Evolutionary conservation across 1,284 basidiomycete species (phyloP), one percentile per base, ranked within the genome.

Genomic region (Phenoliferia sp.): DNA sequence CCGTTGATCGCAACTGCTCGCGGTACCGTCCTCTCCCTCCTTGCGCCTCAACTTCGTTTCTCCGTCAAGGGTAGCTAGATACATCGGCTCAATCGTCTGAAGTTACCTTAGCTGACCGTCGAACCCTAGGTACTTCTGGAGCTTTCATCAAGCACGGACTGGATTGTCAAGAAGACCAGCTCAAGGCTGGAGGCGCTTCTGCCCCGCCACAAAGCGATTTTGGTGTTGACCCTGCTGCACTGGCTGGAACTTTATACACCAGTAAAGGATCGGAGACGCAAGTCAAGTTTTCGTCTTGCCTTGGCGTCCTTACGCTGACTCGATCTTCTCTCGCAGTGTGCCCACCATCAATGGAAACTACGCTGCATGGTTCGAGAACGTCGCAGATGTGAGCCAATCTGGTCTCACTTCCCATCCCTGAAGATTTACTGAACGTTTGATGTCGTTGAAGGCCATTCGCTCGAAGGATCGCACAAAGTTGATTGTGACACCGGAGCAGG

Each of bases 131-230:
- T 26, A 86, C 85, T 29, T 93, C 84, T 69, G 92, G 89, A 35
- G 85, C 85, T 3, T 93, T 84, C 78, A 80, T 84, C 69, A 94
- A 94, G 79, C 85, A 83, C 75, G 90, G 90, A 2, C 78, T 91
- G 52, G 90, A 93, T 77, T 80, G 86, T 3, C 90, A 93, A 77
- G 91, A 92, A 79, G 86, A 86, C 15, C 79, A 80, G 69, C 76
- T 81, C 48, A 78, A 71, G 31, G 44, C 73, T 29, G 68, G 52
- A 3, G 71, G 68, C 3, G 61, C 56, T n/a, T 61, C 66, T 3
- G 62, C 72, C 0, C 58, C 87, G 64, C 78, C 83, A 60, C 78
- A 81, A 60, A 75, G 78, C 2, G 76, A 77, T 33, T 87, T 83
- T 71, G 87, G 85, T 5, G 79, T 78, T 60, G 89, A 90, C 76